Evolutionary conservation across 192 early-diverging fungal genomes (phyloP), one percentile per base, ranked within the genome.

Genomic region (Chytriomyces sp.): DNA sequence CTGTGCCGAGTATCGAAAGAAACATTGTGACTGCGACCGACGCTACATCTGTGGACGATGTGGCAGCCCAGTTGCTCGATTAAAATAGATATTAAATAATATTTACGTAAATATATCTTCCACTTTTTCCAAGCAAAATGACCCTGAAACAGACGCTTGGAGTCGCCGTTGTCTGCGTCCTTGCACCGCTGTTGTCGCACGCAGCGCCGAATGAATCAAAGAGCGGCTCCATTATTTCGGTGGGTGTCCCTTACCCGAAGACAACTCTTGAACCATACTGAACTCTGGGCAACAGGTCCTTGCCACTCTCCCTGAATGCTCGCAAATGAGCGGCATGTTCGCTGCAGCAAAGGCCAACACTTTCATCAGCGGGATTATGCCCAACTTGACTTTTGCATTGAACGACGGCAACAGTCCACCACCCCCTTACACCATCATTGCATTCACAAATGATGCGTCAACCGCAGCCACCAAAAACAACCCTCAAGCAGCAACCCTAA

Each of bases 381-480:
- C 68, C 7, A 69, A 69, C 46, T 50, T 69, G 7, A 69, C 68
- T 13, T 3, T 69, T 43, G 46, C 68, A 9, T 5, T 18, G 18
- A 45, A 8, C 49, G 68, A 49, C 50, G 28, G 24, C 48, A 49
- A 69, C 23, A 18, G 13, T 2, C 53, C 11, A 20, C 49, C 68
- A n/a, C 46, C 47, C 6, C 6, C 73, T 9, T 75, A 75, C 78
- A 79, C 78, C 26, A 23, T 79, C 64, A 26, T 79, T 0, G 78
- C 78, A 5, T 79, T 60, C 71, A 73, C 78, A 23, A 46, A 79
- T 53, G 53, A 57, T 44, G 78, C 78, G 9, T 64, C 73, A 48
- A 28, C 64, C 63, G 73, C 61, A 18, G 61, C 72, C 11, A 18
- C 47, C 7, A n/a, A 60, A 13, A 44, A 57, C 50, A 20, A 7